Percentiles rank a stretch among this genome's conserved stretches.
Evolutionary conservation across 2,329 filamentous ascomycete genomes (phyloP).

Genomic region (Pseudovirgaria hyperparasitica): DNA sequence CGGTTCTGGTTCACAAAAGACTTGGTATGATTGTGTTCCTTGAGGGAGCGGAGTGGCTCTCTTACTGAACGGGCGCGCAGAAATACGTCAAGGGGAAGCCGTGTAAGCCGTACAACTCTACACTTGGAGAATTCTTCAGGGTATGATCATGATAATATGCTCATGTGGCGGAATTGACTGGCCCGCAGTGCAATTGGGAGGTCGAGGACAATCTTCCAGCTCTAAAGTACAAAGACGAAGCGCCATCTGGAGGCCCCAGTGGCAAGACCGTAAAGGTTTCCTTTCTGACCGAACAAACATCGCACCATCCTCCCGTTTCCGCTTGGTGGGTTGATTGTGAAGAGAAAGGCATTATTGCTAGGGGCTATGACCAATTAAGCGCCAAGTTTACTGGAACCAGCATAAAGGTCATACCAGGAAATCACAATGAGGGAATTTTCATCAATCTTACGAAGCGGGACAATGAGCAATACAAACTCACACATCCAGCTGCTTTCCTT

Average conservation of each 20-base stretch:
- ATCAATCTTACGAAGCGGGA: slow-evolving; percentile 68
- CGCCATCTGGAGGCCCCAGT: slow-evolving; percentile 23
- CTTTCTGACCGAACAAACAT: slow-evolving; percentile 95
- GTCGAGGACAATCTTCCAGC: slow-evolving; percentile 64
- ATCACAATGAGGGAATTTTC: slow-evolving; percentile 94
- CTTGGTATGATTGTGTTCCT: slow-evolving; percentile 37
- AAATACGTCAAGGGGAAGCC: slow-evolving; percentile 98
- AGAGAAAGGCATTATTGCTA: slow-evolving; percentile 74
- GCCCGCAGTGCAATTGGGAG: slow-evolving; percentile 77
- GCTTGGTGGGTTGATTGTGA: slow-evolving; percentile 91
- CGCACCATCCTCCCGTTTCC: slow-evolving; percentile 92
- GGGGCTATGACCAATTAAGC: slow-evolving; percentile 89
- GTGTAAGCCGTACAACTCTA: slow-evolving; percentile 98
- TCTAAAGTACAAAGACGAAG: slow-evolving; percentile 30
- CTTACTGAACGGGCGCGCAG: slow-evolving; percentile 24
- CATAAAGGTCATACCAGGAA: slow-evolving; percentile 78
- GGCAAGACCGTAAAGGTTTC: slow-evolving; percentile 60
- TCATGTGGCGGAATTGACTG: slow-evolving; percentile 9
- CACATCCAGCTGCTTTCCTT: slow-evolving; percentile 84
- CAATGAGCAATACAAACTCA: slow-evolving; percentile 88
- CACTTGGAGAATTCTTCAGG: slow-evolving; percentile 92
- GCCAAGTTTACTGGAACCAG: slow-evolving; percentile 97
- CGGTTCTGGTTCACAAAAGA: slow-evolving; percentile 99
- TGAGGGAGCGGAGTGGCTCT: neutral
- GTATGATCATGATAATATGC: slow-evolving; percentile 36